These are phyloP conservation scores for Phaeosphaeriaceae sp. DNA, from an alignment of 2,329 filamentous ascomycete species.

Conservation along the genomic window DNA sequence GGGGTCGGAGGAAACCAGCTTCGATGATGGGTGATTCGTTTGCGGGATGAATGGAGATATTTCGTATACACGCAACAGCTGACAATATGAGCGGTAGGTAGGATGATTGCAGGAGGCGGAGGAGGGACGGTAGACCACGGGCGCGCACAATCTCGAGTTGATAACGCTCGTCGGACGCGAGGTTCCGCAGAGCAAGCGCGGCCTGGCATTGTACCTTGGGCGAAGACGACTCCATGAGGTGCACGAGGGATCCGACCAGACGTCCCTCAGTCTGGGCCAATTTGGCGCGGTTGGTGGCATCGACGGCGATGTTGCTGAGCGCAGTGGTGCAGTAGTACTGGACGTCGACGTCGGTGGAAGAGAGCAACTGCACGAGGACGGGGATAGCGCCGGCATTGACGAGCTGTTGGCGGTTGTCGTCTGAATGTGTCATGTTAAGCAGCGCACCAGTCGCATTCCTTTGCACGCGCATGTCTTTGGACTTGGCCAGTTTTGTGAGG, in stretches of 20 bases:
- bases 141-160: conserved; percentile 96
- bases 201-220: conserved; percentile 96
- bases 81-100: conserved; percentile 96
- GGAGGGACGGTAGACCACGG: conserved; percentile 81
- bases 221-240: conserved; percentile 96
- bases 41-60: conserved; percentile 96
- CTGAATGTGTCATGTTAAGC: conserved; percentile 99
- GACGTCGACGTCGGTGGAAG: conserved; percentile 92
- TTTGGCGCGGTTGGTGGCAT: conserved; percentile 87
- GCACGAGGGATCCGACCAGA: conserved; percentile 90
- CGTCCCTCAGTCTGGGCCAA: conserved; percentile 89
- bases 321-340: conserved; percentile 99
- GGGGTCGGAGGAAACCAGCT: conserved; percentile 89
- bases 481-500: conserved; percentile 90
- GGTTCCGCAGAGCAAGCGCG: conserved; percentile 88
- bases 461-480: conserved; percentile 98
- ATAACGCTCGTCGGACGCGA: conserved; percentile 98
- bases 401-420: conserved; percentile 96
- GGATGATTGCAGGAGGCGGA: conserved; percentile 90
- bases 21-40: conserved; percentile 99
- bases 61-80: conserved; percentile 96
- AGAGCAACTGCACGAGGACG: conserved; percentile 92
- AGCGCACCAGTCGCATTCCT: conserved; percentile 95
- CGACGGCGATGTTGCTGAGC: conserved; percentile 97
- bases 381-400: conserved; percentile 98